Base-by-base conservation (phyloP, 164 flowering plant species). In the Sedum album region DNA sequence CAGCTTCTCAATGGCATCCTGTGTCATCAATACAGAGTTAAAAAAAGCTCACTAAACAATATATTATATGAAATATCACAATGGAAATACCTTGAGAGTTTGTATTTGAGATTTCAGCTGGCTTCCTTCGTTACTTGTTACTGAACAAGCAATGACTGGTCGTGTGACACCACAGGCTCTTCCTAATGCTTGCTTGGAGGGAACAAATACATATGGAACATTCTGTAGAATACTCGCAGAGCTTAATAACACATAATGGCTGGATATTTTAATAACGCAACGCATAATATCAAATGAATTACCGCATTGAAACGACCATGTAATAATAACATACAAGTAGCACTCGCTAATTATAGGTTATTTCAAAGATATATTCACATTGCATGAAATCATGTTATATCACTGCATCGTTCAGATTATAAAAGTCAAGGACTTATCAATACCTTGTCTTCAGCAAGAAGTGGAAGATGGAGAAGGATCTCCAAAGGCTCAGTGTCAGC, bases 131-230 rank as follows among this genome's bases (percentile, higher is more conserved):
- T 91, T 91, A 76, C 84, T 81, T 0, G 94, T 91, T 65, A 91
- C 96, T 39, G 96, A 91, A 71, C 91, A 85, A 20, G 97, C 84
- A 72, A 91, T 89, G 35, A 91, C 96, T 2, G 92, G 83, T 66
- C 96, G 79, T 6, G 96, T 88, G 53, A 91, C 97, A 30, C 97
- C 97, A 72, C 97, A 89, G 25, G 96, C 97, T 31, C 97, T 82
- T 1, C 96, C 97, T 76, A 91, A 91, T 28, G 90, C 93, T 87
- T 89, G 88, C 75, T 89, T 91, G 21, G 96, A 91, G 39, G 89
- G 85, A 35, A 87, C 86, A 77, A 87, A 85, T 2, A 85, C 91
- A 62, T 91, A 89, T 1, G 97, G 96, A 38, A 91, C 97, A 82
- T 91, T 91, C 97, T 91, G 86, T 74, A 23, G 63, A 26, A 48